Evolutionary conservation across 2,329 filamentous ascomycete species (phyloP).

Genomic region (Cytospora leucostoma): DNA sequence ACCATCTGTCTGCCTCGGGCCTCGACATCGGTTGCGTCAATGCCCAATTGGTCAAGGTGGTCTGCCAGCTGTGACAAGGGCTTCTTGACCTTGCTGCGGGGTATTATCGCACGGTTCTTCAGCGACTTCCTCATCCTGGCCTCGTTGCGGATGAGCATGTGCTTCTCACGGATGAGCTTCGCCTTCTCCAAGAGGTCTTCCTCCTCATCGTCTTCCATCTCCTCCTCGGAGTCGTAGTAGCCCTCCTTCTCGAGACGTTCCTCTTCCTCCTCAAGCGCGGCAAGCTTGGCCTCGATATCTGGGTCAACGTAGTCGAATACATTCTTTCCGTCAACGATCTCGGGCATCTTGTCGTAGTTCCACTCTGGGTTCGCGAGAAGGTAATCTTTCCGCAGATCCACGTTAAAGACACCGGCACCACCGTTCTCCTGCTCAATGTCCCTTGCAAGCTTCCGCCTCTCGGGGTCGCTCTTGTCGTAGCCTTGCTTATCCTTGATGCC

Average conservation of each 20-base stretch:
- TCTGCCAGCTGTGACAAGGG: slow-evolving; percentile 84
- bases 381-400: slow-evolving; percentile 89
- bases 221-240: slow-evolving; percentile 84
- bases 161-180: slow-evolving; percentile 93
- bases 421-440: slow-evolving; percentile 92
- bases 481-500: slow-evolving; percentile 78
- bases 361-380: slow-evolving; percentile 84
- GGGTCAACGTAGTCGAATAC: slow-evolving; percentile 97
- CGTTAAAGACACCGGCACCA: slow-evolving; percentile 92
- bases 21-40: slow-evolving; percentile 75
- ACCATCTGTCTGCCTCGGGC: slow-evolving; percentile 71
- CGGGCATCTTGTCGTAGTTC: slow-evolving; percentile 95
- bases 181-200: slow-evolving; percentile 89
- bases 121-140: slow-evolving; percentile 93
- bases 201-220: slow-evolving; percentile 85
- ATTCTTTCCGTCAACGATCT: slow-evolving; percentile 93
- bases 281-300: slow-evolving; percentile 91
- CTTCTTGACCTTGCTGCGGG: slow-evolving; percentile 77
- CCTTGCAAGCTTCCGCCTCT: slow-evolving; percentile 75
- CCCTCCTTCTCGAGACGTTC: slow-evolving; percentile 88
- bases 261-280: slow-evolving; percentile 91
- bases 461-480: slow-evolving; percentile 88
- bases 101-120: slow-evolving; percentile 95
- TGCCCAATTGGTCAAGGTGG: slow-evolving; percentile 80
- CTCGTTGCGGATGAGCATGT: slow-evolving; percentile 87